A percentile compares a stretch with the other conserved stretches of the same genome.
Conservation (phyloP, 2,329 filamentous ascomycete genomes). For the Neofusicoccum cordaticola region DNA sequence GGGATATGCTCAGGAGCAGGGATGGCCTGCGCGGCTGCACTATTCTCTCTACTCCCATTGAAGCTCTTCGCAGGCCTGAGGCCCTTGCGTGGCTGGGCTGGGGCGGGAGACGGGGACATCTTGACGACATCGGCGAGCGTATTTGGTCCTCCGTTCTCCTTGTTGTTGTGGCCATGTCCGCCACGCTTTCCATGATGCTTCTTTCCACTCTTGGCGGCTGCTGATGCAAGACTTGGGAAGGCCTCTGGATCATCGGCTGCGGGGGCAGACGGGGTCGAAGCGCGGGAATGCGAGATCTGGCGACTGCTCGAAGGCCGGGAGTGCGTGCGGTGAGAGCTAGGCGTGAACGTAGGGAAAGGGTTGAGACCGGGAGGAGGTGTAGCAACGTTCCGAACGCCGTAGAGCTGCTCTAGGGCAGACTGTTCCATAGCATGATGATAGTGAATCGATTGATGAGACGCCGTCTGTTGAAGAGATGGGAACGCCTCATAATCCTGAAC, state of each 20-base stretch:
- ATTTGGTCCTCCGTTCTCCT: constrained; percentile 54
- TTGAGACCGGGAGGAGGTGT: constrained; percentile 70
- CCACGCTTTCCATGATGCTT: constrained; percentile 92
- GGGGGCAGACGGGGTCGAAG: constrained; percentile 64
- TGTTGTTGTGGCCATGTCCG: constrained; percentile 65
- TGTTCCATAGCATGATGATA: constrained; percentile 40
- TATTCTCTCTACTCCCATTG: constrained; percentile 70
- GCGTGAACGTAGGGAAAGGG: constrained; percentile 58
- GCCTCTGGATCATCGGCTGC: constrained; percentile 92
- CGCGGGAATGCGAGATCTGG: constrained; percentile 52
- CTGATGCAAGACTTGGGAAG: constrained; percentile 84
- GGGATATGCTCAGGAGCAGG: constrained; percentile 87
- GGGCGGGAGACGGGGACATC: constrained; percentile 83
- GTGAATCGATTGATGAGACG: constrained; percentile 41
- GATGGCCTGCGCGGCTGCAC: constrained; percentile 77
- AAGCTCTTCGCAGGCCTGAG: constrained; percentile 65
- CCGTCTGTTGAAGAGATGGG: constrained; percentile 62
- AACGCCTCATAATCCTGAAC: constrained; percentile 84
- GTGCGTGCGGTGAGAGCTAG: constrained; percentile 60
- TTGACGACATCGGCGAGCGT: constrained; percentile 93
- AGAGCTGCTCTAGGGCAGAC: constrained; percentile 42
- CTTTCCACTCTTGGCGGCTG: constrained; percentile 71
- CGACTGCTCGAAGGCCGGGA: constrained; percentile 85
- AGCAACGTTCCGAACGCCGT: constrained; percentile 34
- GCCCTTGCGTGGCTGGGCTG: constrained; percentile 58